Base-by-base conservation (phyloP, 768 basidiomycete species). In the Leucocoprinus sp. region DNA sequence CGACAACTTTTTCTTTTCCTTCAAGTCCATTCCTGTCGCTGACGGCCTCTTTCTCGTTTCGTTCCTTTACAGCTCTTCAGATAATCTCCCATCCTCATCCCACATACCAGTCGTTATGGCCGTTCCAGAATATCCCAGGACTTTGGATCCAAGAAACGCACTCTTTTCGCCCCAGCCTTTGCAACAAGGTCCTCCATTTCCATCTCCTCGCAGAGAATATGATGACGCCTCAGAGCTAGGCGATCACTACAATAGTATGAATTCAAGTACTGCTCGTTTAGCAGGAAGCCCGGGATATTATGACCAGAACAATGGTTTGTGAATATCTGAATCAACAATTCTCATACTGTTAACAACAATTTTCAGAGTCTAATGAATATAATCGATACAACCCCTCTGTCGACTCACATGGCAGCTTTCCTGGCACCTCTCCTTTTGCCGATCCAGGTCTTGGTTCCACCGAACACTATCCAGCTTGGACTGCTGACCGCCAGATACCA, bases 401-500 rank as follows among this genome's bases (percentile, higher is more conserved):
- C 53, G 70, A 72, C 58, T 82, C 80, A 12, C 79, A 81, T 60
- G 67, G 69, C 39, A 80, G 77, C 59, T 65, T 74, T 47, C 70
- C 72, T 42, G 75, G 68, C 55, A 71, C 74, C 41, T 78, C 77
- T 23, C 78, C 78, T 33, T 81, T 78, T 58, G 71, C 67, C 29
- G 78, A 82, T 60, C 67, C 75, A 21, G 74, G 69, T 18, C 61
- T 70, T 39, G 71, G 68, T 43, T 61, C 66, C 40, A 59, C 68
- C 17, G 80, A 87, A 45, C 87, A 86, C 44, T 98, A 95, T 62
- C 95, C 95, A 50, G 93, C 95, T 33, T 99, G 96, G 96, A 78
- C 86, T 21, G 74, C 84, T 24, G 89, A 95, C 53, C 83, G 86
- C 42, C 86, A 92, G 60, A 93, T 96, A 51, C 96, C 96, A 51